These are phyloP conservation scores for Pythium dissotocum DNA, from an alignment of 352 stramenopile genomes.

Conservation along the genomic window DNA sequence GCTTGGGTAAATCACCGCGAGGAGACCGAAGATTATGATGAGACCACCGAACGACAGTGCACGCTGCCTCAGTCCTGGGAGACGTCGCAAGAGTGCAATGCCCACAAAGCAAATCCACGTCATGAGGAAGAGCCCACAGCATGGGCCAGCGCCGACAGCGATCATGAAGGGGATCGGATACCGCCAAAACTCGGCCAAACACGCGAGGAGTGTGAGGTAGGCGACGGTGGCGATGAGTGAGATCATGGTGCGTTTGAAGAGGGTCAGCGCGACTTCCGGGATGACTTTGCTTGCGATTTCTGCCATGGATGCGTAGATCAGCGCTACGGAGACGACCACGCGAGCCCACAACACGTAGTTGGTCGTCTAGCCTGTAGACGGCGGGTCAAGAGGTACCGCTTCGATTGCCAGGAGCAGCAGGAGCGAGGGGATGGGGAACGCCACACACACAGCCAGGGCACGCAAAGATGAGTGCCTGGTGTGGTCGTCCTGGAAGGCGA, in stretches of 20 bases:
- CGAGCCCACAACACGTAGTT: neutral
- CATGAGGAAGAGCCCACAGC: conserved; percentile 13
- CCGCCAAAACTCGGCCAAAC: neutral
- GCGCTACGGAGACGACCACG: neutral
- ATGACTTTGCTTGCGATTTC: neutral
- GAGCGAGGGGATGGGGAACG: neutral
- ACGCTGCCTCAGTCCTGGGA: neutral
- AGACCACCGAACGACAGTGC: neutral
- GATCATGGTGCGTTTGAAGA: neutral
- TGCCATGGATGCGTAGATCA: neutral
- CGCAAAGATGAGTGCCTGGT: neutral
- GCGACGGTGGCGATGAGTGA: conserved; percentile 4
- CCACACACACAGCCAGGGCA: neutral
- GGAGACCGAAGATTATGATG: neutral
- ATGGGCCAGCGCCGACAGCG: conserved; percentile 22
- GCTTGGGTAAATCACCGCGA: conserved; percentile 17
- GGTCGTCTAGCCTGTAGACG: neutral
- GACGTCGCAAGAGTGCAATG: neutral
- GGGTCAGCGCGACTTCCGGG: neutral
- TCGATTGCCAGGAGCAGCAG: neutral
- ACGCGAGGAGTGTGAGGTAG: neutral
- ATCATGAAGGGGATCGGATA: conserved; percentile 14
- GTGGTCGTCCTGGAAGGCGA: conserved; percentile 37
- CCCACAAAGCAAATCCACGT: conserved; percentile 1
- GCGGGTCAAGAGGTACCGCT: neutral